Evolutionary conservation across 202 grass and related monocot species (phyloP).

Genomic region (Digitaria exilis): DNA sequence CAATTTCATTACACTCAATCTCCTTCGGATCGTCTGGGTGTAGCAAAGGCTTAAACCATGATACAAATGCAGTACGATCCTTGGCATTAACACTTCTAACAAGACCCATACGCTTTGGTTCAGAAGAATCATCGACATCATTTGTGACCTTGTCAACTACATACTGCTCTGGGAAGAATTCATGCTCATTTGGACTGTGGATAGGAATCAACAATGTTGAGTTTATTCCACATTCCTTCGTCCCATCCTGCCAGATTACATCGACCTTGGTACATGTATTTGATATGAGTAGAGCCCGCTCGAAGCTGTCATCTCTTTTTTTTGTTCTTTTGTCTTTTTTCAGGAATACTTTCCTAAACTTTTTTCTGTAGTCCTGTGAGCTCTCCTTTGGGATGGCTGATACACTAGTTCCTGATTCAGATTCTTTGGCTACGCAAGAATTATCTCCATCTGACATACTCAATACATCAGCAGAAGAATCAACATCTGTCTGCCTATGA

Average conservation of each 20-base stretch:
- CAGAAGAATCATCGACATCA: slow-evolving; percentile 73
- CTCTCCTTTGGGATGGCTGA: slow-evolving; percentile 60
- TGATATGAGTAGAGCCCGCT: slow-evolving; percentile 78
- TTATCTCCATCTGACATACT: slow-evolving; percentile 47
- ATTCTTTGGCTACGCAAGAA: slow-evolving; percentile 54
- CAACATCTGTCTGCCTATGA: slow-evolving; percentile 24
- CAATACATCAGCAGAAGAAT: slow-evolving; percentile 46
- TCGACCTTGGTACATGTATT: slow-evolving; percentile 73
- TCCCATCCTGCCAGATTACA: slow-evolving; percentile 94
- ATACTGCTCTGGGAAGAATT: slow-evolving; percentile 94
- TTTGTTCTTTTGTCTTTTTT: slow-evolving; percentile 79
- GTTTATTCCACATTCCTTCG: slow-evolving; percentile 58
- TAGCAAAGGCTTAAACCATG: slow-evolving; percentile 73
- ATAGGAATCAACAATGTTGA: slow-evolving; percentile 83
- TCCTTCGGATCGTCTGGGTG: slow-evolving; percentile 54
- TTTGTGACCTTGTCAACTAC: slow-evolving; percentile 74
- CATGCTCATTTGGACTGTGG: slow-evolving; percentile 85
- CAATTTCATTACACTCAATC: slow-evolving; percentile 70
- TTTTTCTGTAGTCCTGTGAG: slow-evolving; percentile 74
- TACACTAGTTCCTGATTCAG: slow-evolving; percentile 51
- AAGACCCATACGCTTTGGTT: slow-evolving; percentile 67
- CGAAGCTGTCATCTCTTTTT: slow-evolving; percentile 81
- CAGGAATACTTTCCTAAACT: slow-evolving; percentile 66
- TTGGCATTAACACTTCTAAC: slow-evolving; percentile 78
- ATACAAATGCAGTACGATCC: slow-evolving; percentile 73